These are phyloP conservation scores for Plasmodium gallinaceum DNA, from an alignment of 169 alveolate species.

Conservation along the genomic window DNA sequence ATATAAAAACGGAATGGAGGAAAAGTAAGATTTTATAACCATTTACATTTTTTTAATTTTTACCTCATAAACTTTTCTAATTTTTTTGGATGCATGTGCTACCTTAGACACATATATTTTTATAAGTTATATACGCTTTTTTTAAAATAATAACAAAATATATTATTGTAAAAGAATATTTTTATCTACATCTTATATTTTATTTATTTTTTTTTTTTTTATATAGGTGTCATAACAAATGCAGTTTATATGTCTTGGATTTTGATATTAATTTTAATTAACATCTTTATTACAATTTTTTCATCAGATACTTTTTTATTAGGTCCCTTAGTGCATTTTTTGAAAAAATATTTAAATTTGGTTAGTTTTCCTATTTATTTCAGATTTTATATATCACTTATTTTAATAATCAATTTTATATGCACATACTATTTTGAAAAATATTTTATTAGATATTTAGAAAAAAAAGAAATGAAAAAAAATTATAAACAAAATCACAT, in stretches of 20 bases:
- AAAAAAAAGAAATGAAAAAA: not conserved
- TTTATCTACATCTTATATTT: not conserved
- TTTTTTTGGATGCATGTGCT: not conserved
- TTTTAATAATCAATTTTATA: not conserved
- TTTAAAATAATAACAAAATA: not conserved
- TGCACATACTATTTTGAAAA: not conserved
- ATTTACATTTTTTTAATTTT: not conserved
- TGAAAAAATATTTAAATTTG: not conserved
- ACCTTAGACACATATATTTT: not conserved
- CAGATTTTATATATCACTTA: not conserved
- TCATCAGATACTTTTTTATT: not conserved
- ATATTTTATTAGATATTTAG: not conserved
- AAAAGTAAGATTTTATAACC: slow-evolving; percentile 2
- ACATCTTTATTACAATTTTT: not conserved
- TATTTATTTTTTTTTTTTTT: not conserved
- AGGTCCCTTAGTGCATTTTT: not conserved
- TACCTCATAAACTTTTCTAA: too few species aligned
- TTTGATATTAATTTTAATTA: not conserved
- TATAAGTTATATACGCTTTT: not conserved
- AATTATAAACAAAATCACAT: not conserved
- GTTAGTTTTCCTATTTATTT: not conserved
- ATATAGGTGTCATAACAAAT: slow-evolving; percentile 1
- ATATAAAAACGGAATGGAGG: slow-evolving; percentile 3
- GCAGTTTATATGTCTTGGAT: not conserved
- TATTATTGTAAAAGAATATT: not conserved